Base-by-base conservation (phyloP, 2,329 filamentous ascomycete species). In the Fusarium bulbicola region DNA sequence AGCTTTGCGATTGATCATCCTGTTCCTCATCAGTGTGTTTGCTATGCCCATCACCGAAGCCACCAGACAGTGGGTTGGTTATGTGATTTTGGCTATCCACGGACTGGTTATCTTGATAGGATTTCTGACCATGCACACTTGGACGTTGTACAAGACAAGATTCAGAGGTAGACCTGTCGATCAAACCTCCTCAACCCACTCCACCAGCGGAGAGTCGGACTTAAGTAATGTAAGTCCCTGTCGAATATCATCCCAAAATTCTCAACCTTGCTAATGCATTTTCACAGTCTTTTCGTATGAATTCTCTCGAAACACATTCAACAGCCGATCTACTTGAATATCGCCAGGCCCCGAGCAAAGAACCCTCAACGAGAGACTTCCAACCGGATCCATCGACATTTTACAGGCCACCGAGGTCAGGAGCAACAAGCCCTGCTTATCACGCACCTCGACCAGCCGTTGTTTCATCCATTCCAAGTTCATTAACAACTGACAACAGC, bases 401-500 rank as follows among this genome's bases (percentile, higher is more conserved):
- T 9, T 57, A 21, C 24, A 42, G 59, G 11, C 49, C 39, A 14
- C 50, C 59, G 3, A 42, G 59, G 24, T 58, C 49, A 13, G 30
- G 39, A 12, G 24, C 9, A 21, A 30, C 10, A n/a, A 37, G 12
- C 9, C 32, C 50, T 28, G 20, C 30, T 16, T 24, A n/a, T n/a
- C 32, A 57, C 4, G 4, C 21, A 18, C 26, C 28, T 2, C 49
- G 10, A 5, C 10, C 26, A 24, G 10, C 21, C 10, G 5, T 1
- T 11, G 1, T 6, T 32, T 30, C 3, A 13, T 4, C 6, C 2
- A 11, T 1, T 7, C 32, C n/a, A n/a, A 32, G 7, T 1, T 18
- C 26, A 7, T 3, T 3, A 9, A 4, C 9, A 14, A 12, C 21
- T 3, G 7, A 11, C 2, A 24, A 6, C 3, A 13, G 3, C 3